Evolutionary conservation across 768 basidiomycete genomes (phyloP), one percentile per base, ranked within the genome.

Genomic region (Chalciporus pseudorubinellus): DNA sequence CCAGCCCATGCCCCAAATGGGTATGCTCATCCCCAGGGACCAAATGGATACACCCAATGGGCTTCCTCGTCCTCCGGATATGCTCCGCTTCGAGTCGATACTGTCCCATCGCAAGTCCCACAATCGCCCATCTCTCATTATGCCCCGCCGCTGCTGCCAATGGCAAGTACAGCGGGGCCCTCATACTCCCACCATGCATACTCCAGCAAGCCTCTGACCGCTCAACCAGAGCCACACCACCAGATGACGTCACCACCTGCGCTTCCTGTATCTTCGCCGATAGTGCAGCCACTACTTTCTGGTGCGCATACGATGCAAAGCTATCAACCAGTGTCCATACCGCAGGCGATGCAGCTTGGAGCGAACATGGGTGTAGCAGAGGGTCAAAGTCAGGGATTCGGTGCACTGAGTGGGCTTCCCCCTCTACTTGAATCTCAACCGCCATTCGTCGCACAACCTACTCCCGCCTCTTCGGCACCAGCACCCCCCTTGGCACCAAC

Each of bases 21-120:
- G 70, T 77, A 60, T 70, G 73, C 40, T 58, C 70, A 51, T 49
- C 1, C 58, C 10, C 53, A 56, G 36, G 51, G 47, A 47, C 66
- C 42, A 42, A 55, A 38, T 39, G 70, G 24, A 71, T 77, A 60
- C 72, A 74, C 44, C 63, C 70, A 52, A 55, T 54, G 63, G 60
- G 33, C 62, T 51, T 48, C 65, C 54, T 53, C 60, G 57, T 49
- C 66, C 6, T 34, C 59, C 21, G 46, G 52, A 24, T 50, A 56
- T 26, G 59, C 51, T 24, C 64, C 65, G 39, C 54, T 59, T 26
- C 45, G 55, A 28, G 64, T 58, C 6, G 64, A 57, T 26, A 42
- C 46, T 11, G 16, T 49, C 16, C 28, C 63, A 1, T 45, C 62
- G 19, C 66, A 74, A 41, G 61, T 53, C 8, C 55, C 57, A 29